A percentile compares a stretch with the other conserved stretches of the same genome.
These are phyloP conservation scores for Hyaloscypha bicolor DNA, from an alignment of 495 filamentous ascomycete species.

Conservation along the genomic window DNA sequence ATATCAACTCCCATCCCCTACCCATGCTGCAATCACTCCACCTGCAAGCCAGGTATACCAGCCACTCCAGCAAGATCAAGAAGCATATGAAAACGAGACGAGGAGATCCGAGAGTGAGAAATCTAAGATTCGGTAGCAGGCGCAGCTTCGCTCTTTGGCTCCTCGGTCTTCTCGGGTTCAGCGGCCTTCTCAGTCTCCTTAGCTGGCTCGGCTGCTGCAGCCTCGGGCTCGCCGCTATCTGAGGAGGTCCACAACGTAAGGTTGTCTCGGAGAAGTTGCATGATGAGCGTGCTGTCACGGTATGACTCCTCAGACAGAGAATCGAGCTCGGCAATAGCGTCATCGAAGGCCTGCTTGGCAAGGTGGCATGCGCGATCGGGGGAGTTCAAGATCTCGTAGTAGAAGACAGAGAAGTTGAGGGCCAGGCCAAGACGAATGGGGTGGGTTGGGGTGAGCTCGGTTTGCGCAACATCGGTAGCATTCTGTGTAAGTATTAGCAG, in stretches of 20 bases:
- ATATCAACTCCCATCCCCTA: slow-evolving; percentile 37
- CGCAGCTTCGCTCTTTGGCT: slow-evolving; percentile 40
- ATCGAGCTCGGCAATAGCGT: slow-evolving; percentile 98
- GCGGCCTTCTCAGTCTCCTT: slow-evolving; percentile 56
- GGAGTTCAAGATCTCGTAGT: slow-evolving; percentile 99
- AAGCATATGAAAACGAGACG: slow-evolving; percentile 37
- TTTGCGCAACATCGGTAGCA: slow-evolving; percentile 97
- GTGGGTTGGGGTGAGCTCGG: slow-evolving; percentile 96
- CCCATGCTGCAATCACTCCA: slow-evolving; percentile 35
- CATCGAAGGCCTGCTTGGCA: slow-evolving; percentile 98
- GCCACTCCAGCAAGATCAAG: slow-evolving; percentile 35
- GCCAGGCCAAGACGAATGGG: slow-evolving; percentile 98
- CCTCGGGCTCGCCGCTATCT: slow-evolving; percentile 83
- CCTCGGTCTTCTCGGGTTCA: slow-evolving; percentile 54
- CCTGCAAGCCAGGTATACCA: slow-evolving; percentile 34
- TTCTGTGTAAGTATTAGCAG: slow-evolving; percentile 54
- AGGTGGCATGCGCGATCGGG: slow-evolving; percentile 98
- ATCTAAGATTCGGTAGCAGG: slow-evolving; percentile 39
- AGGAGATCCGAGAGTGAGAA: slow-evolving; percentile 31
- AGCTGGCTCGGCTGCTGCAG: slow-evolving; percentile 58
- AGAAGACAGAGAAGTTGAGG: slow-evolving; percentile 99
- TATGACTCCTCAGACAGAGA: slow-evolving; percentile 98
- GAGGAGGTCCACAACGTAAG: slow-evolving; percentile 99
- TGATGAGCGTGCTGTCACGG: slow-evolving; percentile 99
- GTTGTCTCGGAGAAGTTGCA: slow-evolving; percentile 99